phyloP scores from a whole-genome alignment of 2,329 filamentous ascomycete species.

The Calonectria pteridis region DNA sequence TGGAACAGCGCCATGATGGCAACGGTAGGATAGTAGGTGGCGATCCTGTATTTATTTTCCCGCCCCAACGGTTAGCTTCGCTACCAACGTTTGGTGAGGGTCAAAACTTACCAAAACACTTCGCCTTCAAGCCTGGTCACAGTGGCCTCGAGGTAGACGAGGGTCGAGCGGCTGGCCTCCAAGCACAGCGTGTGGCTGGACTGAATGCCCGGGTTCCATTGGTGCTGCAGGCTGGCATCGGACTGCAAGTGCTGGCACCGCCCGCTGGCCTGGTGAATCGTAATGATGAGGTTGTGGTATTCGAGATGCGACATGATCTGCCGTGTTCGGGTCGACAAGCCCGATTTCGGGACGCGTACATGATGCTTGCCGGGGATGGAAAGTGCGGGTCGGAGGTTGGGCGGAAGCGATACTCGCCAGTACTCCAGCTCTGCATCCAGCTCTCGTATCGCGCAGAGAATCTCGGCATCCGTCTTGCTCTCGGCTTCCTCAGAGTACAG shows the following conservation, averaged over 20 bases:
- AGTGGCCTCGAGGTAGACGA: not conserved
- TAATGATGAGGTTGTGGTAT: not conserved
- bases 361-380: not conserved
- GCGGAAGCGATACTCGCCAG: not conserved
- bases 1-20: conserved; percentile 6
- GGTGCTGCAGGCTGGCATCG: not conserved
- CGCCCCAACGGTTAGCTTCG: not conserved
- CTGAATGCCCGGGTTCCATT: not conserved
- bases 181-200: not conserved
- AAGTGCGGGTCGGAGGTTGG: not conserved
- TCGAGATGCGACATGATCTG: not conserved
- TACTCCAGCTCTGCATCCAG: not conserved
- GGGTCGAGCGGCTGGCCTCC: not conserved
- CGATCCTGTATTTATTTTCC: not conserved
- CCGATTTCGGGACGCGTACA: not conserved
- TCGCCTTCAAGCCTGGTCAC: not conserved
- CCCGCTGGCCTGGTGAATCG: conserved; percentile 2
- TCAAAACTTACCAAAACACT: not conserved
- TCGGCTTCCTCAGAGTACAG: not conserved
- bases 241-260: not conserved
- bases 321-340: not conserved
- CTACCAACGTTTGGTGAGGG: too few species aligned
- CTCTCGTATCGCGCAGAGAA: not conserved
- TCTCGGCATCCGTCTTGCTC: not conserved
- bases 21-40: not conserved